These are phyloP conservation scores for Chenopodium album DNA, from an alignment of 148 eudicot species.

Conservation along the genomic window DNA sequence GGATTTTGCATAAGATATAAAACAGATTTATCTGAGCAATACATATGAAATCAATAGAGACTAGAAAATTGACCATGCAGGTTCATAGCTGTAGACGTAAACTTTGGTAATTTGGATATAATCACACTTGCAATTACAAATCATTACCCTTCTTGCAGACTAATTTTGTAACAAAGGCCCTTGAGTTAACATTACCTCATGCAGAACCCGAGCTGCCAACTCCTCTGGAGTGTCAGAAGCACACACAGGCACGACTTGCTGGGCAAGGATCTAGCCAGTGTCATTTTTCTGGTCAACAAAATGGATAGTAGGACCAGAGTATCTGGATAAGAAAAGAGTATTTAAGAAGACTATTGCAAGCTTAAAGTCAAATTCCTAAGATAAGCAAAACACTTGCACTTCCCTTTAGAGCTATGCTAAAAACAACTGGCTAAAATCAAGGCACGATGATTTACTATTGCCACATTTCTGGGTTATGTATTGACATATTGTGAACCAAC, in stretches of 20 bases:
- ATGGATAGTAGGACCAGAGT: conserved; percentile 83
- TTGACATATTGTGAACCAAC: neutral
- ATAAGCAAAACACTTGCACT: neutral
- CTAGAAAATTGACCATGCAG: neutral
- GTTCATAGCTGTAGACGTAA: neutral
- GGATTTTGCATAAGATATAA: neutral
- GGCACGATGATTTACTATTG: neutral
- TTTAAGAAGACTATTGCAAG: neutral
- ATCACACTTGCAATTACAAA: neutral
- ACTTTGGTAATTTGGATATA: neutral
- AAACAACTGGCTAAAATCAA: neutral
- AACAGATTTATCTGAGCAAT: neutral
- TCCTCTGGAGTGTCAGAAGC: conserved; percentile 65
- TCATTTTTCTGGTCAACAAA: conserved; percentile 87
- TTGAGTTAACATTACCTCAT: conserved; percentile 44
- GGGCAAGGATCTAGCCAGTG: conserved; percentile 87
- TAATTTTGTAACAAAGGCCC: neutral
- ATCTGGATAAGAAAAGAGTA: conserved; percentile 33
- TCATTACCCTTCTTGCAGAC: neutral
- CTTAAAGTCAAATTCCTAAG: neutral
- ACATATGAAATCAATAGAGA: neutral
- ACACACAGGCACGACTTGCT: conserved; percentile 65
- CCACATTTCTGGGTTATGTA: neutral
- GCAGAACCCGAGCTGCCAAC: conserved; percentile 84
- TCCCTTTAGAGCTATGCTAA: neutral